Evolutionary conservation across 805 yeast genomes (phyloP).

Genomic region (Zygotorulaspora sp.): DNA sequence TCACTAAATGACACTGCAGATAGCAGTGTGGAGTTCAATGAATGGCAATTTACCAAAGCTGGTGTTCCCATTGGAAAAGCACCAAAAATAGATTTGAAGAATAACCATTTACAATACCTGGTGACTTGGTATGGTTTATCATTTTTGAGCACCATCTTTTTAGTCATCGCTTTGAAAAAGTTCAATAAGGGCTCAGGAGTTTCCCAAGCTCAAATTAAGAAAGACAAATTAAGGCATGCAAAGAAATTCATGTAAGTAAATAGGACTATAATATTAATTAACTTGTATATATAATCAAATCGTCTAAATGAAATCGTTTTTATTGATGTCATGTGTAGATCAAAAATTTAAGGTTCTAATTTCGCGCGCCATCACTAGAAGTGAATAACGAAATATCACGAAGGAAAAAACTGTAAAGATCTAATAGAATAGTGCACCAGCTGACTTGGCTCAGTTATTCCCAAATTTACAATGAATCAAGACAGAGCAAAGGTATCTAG

Average conservation of each 20-base stretch:
- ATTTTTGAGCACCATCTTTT: slow-evolving; percentile 62
- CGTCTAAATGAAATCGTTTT: too few species aligned
- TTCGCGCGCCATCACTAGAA: too few species aligned
- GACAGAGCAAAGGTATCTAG: slow-evolving; percentile 12
- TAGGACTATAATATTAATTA: too few species aligned
- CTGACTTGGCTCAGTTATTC: too few species aligned
- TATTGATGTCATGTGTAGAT: not conserved
- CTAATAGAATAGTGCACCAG: too few species aligned
- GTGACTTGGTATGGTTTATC: slow-evolving; percentile 94
- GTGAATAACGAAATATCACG: too few species aligned
- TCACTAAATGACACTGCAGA: slow-evolving; percentile 1
- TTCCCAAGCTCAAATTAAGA: slow-evolving; percentile 29
- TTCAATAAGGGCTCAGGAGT: slow-evolving; percentile 28
- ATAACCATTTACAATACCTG: slow-evolving; percentile 87
- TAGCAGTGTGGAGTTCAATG: slow-evolving; percentile 41
- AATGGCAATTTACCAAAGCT: slow-evolving; percentile 59
- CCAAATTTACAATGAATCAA: slow-evolving; percentile 20
- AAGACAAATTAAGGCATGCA: slow-evolving; percentile 50
- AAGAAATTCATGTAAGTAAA: slow-evolving; percentile 35
- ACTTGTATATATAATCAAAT: too few species aligned
- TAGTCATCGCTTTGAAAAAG: slow-evolving; percentile 50
- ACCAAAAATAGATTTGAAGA: slow-evolving; percentile 77
- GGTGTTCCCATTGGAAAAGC: slow-evolving; percentile 89
- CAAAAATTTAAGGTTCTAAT: too few species aligned
- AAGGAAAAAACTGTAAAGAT: too few species aligned